A percentile compares a stretch with the other conserved stretches of the same genome.
Conservation (phyloP, 2,329 filamentous ascomycete species). For the Cryphonectria nitschkei region DNA sequence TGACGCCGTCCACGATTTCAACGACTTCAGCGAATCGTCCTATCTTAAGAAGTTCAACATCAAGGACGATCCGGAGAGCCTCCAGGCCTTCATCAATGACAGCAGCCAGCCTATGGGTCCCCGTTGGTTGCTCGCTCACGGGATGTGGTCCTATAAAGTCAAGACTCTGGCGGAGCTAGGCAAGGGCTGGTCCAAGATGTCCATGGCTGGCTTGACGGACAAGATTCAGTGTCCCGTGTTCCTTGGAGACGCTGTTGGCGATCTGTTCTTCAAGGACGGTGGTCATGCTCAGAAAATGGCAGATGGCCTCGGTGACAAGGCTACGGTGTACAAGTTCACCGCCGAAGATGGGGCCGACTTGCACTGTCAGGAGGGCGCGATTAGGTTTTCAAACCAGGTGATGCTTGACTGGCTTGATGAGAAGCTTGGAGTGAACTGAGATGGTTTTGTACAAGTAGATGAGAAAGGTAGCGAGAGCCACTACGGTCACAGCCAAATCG, state of each 20-base stretch:
- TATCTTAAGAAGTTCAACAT: constrained; percentile 30
- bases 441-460: no score
- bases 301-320: constrained; percentile 8
- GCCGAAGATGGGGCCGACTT: constrained; percentile 9
- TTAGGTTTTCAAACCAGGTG: constrained; percentile 4
- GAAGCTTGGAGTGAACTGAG: neutral
- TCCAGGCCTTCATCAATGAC: constrained; percentile 30
- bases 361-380: constrained; percentile 1
- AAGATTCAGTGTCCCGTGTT: constrained; percentile 14
- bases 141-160: constrained; percentile 40
- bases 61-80: constrained; percentile 29
- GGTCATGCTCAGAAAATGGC: constrained; percentile 15
- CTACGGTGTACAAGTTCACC: constrained; percentile 8
- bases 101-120: constrained; percentile 27
- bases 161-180: constrained; percentile 1
- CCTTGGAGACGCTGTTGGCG: constrained; percentile 9
- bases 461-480: no score
- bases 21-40: constrained; percentile 29
- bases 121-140: constrained; percentile 41
- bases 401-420: constrained; percentile 12
- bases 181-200: neutral
- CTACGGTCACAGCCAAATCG: no score
- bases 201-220: constrained; percentile 7
- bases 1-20: constrained; percentile 43
- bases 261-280: constrained; percentile 6